Conservation (phyloP, 768 basidiomycete species). For the Tricholoma saponaceum region DNA sequence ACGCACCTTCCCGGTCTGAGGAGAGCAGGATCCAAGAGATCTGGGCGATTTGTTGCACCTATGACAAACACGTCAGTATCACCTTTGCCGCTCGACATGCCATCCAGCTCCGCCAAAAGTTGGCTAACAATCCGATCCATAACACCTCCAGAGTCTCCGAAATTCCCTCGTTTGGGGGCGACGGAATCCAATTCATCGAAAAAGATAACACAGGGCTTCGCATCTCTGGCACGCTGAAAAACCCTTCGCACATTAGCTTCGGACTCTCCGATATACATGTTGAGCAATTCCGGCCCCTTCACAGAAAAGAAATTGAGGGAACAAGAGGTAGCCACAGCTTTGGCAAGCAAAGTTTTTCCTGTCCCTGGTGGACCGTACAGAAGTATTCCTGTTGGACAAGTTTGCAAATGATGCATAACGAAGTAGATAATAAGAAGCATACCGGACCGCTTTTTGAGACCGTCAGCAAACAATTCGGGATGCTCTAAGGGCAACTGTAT, state of each 20-base stretch:
- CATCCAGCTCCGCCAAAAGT: constrained; percentile 89
- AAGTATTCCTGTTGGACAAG: constrained; percentile 59
- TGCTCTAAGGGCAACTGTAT: constrained; percentile 89
- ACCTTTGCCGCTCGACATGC: constrained; percentile 64
- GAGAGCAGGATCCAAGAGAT: constrained; percentile 85
- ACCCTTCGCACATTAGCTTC: constrained; percentile 95
- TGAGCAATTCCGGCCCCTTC: constrained; percentile 92
- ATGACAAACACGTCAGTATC: constrained; percentile 85
- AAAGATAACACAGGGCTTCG: constrained; percentile 92
- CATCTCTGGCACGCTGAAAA: constrained; percentile 88
- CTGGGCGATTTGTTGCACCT: constrained; percentile 93
- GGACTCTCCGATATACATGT: constrained; percentile 98
- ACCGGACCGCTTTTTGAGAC: constrained; percentile 96
- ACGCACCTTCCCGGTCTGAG: constrained; percentile 81
- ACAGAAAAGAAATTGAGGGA: constrained; percentile 96
- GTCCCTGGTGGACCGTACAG: constrained; percentile 96
- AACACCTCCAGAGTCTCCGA: constrained; percentile 94
- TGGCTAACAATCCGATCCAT: constrained; percentile 99
- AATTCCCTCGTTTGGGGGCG: constrained; percentile 91
- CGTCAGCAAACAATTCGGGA: constrained; percentile 86
- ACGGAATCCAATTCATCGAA: constrained; percentile 96
- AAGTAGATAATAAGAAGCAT: constrained; percentile 9
- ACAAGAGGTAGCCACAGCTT: constrained; percentile 94
- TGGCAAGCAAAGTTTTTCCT: constrained; percentile 92
- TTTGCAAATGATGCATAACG: background rate